A percentile compares a stretch with the other conserved stretches of the same genome.
Conservation (phyloP, 140 eudicot genomes). For the Erigeron philadelphicus region DNA sequence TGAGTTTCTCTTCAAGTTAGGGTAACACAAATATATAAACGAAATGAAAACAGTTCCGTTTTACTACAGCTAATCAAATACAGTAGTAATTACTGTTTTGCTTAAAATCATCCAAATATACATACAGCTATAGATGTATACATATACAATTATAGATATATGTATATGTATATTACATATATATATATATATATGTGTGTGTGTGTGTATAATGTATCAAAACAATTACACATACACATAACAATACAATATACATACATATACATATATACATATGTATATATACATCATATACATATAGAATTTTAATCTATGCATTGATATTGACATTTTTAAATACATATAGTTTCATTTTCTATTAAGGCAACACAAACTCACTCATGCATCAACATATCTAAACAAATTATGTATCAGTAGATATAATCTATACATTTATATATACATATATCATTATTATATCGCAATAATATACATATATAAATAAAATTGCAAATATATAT, state of each 20-base stretch:
- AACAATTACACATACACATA: no score
- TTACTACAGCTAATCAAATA: not conserved
- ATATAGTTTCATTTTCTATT: not conserved
- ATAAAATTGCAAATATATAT: not conserved
- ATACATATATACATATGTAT: not conserved
- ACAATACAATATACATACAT: not conserved
- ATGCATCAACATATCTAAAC: constrained; percentile 2
- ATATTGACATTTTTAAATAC: no score
- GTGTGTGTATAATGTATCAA: no score
- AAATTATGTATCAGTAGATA: not conserved
- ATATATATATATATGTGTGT: no score
- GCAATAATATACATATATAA: no score
- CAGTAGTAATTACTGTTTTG: not conserved
- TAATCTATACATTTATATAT: no score
- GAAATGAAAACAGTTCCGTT: not conserved
- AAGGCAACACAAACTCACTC: constrained; percentile 1
- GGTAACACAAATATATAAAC: not conserved
- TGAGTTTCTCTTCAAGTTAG: not conserved
- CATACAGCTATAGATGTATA: not conserved
- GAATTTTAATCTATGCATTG: not conserved
- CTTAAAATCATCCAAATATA: not conserved
- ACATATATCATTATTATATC: no score
- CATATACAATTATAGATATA: no score
- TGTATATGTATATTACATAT: no score
- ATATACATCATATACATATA: not conserved